Evolutionary conservation across 1,139 yeast species (phyloP).

Genomic region (Kodamaea alishanica): DNA sequence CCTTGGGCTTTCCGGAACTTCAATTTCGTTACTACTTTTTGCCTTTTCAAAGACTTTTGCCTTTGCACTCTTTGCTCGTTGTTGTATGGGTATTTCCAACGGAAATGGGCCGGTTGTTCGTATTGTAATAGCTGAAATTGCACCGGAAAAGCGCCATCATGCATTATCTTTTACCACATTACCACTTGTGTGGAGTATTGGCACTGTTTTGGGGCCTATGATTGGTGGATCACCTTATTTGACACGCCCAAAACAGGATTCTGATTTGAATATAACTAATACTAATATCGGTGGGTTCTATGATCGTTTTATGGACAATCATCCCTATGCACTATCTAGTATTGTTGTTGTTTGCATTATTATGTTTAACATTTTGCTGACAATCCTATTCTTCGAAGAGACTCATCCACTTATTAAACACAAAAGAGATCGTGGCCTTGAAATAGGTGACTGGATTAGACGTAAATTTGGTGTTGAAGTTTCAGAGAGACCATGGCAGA

Average conservation of each 20-base stretch:
- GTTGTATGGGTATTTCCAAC: constrained; percentile 53
- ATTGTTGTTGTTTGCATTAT: constrained; percentile 46
- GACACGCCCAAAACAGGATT: constrained; percentile 24
- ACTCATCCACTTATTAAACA: constrained; percentile 45
- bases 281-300: constrained; percentile 10
- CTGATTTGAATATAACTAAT: neutral
- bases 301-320: constrained; percentile 29
- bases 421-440: constrained; percentile 48
- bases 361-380: constrained; percentile 34
- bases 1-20: constrained; percentile 50
- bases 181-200: constrained; percentile 59
- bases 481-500: constrained; percentile 32
- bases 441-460: constrained; percentile 46
- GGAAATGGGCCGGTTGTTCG: constrained; percentile 62
- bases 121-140: constrained; percentile 59
- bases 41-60: constrained; percentile 51
- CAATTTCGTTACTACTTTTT: constrained; percentile 44
- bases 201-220: constrained; percentile 53
- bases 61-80: constrained; percentile 50
- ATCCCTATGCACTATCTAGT: constrained; percentile 60
- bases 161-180: constrained; percentile 58
- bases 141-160: constrained; percentile 53
- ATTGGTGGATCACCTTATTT: constrained; percentile 46
- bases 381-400: constrained; percentile 56
- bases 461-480: constrained; percentile 28